Percentiles rank a stretch among this genome's conserved stretches.
These are phyloP conservation scores for Stemphylium vesicarium DNA, from an alignment of 2,329 filamentous ascomycete species.

Conservation along the genomic window DNA sequence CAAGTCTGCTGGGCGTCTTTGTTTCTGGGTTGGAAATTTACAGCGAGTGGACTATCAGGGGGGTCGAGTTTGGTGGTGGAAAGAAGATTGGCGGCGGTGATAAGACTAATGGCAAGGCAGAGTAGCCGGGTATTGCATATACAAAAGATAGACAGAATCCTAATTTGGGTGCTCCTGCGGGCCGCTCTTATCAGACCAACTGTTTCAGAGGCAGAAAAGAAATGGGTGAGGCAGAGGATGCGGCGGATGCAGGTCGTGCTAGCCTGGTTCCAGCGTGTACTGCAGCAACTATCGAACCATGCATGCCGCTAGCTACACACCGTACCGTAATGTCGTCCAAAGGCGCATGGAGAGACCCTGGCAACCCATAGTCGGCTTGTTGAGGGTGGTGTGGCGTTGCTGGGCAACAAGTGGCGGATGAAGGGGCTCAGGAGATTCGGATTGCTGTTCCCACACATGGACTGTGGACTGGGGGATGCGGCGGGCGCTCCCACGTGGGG, in stretches of 20 bases:
- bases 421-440: not conserved
- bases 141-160: not conserved
- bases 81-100: slow-evolving; percentile 18
- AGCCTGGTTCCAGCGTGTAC: too few species aligned
- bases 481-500: not conserved
- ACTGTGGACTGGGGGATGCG: not conserved
- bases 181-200: not conserved
- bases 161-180: not conserved
- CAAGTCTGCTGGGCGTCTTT: slow-evolving; percentile 86
- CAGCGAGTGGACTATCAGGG: slow-evolving; percentile 81
- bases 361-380: not conserved
- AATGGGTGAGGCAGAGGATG: too few species aligned
- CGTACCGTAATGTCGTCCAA: not conserved
- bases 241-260: too few species aligned
- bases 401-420: slow-evolving; percentile 10
- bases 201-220: not conserved
- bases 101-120: slow-evolving; percentile 6
- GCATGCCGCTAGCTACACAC: not conserved
- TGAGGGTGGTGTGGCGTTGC: slow-evolving; percentile 8
- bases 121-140: not conserved
- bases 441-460: not conserved
- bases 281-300: too few species aligned
- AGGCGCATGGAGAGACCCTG: not conserved
- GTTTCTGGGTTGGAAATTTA: slow-evolving; percentile 86
- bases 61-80: slow-evolving; percentile 69